Base-by-base conservation (phyloP, 805 yeast genomes). In the Cyberlindnera americana region DNA sequence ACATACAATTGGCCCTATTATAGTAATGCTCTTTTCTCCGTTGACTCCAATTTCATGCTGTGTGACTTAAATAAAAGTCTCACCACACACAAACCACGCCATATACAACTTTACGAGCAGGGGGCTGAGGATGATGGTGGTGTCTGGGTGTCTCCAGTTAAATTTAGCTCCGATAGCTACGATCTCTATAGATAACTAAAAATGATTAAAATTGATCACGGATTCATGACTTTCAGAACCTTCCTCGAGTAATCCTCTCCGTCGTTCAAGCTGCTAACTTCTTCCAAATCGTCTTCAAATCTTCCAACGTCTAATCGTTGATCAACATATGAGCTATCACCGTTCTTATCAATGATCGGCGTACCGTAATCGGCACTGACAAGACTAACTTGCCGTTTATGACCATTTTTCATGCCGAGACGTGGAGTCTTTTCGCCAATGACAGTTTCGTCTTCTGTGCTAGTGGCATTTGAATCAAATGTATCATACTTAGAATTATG, bases 301-400 rank as follows among this genome's bases (percentile, higher is more conserved):
- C 70, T 67, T 30, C 66, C 61, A 4, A 83, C 85, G 47, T 81
- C 85, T 37, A 81, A 59, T 29, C 86, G 57, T 52, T 75, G 81
- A 58, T 79, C 86, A 12, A 77, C 77, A 37, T 61, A 56, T 16
- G 53, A 47, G 19, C 45, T 42, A 15, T 47, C 47, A 6, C 50
- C 57, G 17, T 43, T 44, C 26, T 24, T 29, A 28, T 38, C 47
- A 21, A 48, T 44, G 29, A 44, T 44, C 3, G 52, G 52, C 13
- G 47, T 48, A 1, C 52, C 52, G 17, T 33, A 43, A 22, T 41
- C 47, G 5, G 38, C 23, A 10, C 42, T 40, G n/a, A 35, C 42
- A 5, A 43, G 21, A 6, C 43, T 34, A 14, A 47, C 19, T 10
- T 41, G 38, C 6, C 33, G n/a, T 29, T 24, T 30, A 26, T 44